Evolutionary conservation across 371 early-diverging fungal species (phyloP).

Genomic region (Mortierella sp.): DNA sequence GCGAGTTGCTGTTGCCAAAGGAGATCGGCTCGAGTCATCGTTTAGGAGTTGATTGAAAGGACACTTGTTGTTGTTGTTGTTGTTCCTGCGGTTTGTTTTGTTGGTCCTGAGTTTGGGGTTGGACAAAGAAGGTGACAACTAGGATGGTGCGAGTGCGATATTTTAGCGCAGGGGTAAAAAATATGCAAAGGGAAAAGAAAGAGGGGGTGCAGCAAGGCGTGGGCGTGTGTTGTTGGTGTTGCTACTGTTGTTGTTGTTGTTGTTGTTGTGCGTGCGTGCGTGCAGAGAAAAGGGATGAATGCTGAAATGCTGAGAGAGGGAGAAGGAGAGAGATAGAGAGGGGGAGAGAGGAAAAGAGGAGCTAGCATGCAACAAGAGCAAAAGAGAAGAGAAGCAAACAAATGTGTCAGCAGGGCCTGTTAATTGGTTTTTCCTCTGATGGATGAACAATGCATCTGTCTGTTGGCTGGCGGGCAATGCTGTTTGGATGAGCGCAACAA

Average conservation of each 20-base stretch:
- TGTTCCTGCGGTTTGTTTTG: no score
- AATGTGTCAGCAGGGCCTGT: conserved; percentile 10
- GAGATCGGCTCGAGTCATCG: conserved; percentile 45
- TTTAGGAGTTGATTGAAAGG: not conserved
- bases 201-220: conserved; percentile 2
- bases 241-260: not conserved
- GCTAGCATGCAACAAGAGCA: not conserved
- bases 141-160: not conserved
- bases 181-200: not conserved
- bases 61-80: not conserved
- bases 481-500: not conserved
- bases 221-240: conserved; percentile 1
- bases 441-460: not conserved
- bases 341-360: not conserved
- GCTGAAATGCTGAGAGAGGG: not conserved
- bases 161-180: conserved; percentile 13
- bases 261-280: conserved; percentile 4
- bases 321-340: conserved; percentile 7
- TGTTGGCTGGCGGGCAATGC: not conserved
- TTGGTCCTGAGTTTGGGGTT: not conserved
- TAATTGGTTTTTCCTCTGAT: not conserved
- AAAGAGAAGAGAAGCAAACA: conserved; percentile 3
- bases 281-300: not conserved
- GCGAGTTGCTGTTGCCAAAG: conserved; percentile 45
- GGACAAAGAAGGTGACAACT: not conserved